Base-by-base conservation (phyloP, 2,329 filamentous ascomycete species). In the Pestalotiopsis sp. region DNA sequence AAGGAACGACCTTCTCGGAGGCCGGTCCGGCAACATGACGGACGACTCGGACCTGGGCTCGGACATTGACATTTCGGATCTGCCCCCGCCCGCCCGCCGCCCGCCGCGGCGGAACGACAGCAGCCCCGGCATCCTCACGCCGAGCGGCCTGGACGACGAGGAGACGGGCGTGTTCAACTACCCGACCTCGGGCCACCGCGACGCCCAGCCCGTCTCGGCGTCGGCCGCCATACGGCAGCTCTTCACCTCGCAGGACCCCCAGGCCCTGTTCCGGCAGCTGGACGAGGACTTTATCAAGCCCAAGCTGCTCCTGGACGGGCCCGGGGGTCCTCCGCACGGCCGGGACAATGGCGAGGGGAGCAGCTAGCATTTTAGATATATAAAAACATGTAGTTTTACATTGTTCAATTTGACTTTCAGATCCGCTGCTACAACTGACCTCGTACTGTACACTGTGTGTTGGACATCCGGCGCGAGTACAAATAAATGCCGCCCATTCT, bases 281-380 rank as follows among this genome's bases (percentile, higher is more conserved):
- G 96, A 99, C 79, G 96, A 99, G 80, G 94, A 95, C 70, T 98
- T 94, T 79, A 95, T 98, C 80, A 98, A 98, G 84, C 95, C 95
- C 20, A 93, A 91, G 77, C 82, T 98, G 67, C 81, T 98, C 72
- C 86, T 98, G 23, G 95, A 98, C 81, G 92, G 91, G 6, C 62
- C 69, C 17, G 66, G 68, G 4, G 66, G 31, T 36, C 31, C 62
- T n/a, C 45, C 57, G 9, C 25, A 27, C 20, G 23, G 76, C 12
- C 71, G 73, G 64, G 73, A 73, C n/a, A 73, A 79, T 60, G 75
- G 72, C 11, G 75, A 77, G 56, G 74, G 71, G 52, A 69, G 74
- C 4, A 62, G 59, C 73, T 73, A n/a, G 76, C 75, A 65, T 70
- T 70, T 72, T 31, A 68, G 67, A 38, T 68, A 65, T 17, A 58